Evolutionary conservation across 331 rosid genomes (phyloP), one percentile per base, ranked within the genome.

Genomic region (Pyracantha coccinea): DNA sequence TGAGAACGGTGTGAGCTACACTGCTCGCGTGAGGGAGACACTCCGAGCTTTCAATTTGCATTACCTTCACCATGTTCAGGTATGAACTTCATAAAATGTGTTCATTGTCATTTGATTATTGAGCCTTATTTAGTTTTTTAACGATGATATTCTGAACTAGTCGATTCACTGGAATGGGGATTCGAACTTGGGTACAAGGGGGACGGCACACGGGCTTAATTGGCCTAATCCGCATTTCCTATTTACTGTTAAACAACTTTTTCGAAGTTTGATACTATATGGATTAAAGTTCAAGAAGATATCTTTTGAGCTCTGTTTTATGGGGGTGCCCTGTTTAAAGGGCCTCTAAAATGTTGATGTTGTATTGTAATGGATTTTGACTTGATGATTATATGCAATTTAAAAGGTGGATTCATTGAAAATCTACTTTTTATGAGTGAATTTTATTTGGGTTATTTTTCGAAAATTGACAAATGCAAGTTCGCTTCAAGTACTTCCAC

Each of bases 51-150:
- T 84, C 45, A 81, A 81, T 66, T 19, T 47, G 50, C 77, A 59
- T 60, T 74, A 74, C 59, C 83, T 80, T 75, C 81, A 79, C 33
- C 81, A 60, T 68, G 81, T 81, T 71, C 80, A 84, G 88, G 85
- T 84, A 35, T 16, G 9, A n/a, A 14, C 8, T 62, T 62, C 29
- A 16, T 16, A 7, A 55, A 21, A 55, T 8, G 61, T 55, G 25
- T 8, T 54, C 5, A n/a, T n/a, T 54, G 60, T 54, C 60, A 19
- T 8, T 54, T n/a, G 24, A 35, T 35, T 9, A 9, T 35, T 35
- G 13, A 35, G 44, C 44, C 13, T 35, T 35, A 35, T 35, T 35
- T 35, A 35, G 13, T 35, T 9, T 35, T 35, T 35, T 35, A 35
- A 35, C 13, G 5, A 54, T 4, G 60, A n/a, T 54, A 20, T 54